Evolutionary conservation across 306 rosid genomes (phyloP).

Genomic region (Purshia tridentata): DNA sequence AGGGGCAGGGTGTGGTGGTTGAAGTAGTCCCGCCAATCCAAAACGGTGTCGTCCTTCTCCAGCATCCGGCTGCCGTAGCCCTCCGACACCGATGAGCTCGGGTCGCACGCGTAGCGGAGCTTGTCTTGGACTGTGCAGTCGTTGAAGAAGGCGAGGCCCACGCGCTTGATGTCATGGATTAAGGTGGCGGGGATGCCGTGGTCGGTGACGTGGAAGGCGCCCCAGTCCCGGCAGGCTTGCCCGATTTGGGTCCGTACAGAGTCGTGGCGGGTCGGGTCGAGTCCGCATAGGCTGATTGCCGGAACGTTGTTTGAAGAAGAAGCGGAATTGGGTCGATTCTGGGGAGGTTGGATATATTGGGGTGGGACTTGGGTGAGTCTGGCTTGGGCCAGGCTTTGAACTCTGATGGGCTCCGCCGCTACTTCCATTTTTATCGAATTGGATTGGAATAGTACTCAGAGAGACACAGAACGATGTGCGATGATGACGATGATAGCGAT

Average conservation of each 20-base stretch:
- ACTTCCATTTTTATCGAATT: slow-evolving; percentile 38
- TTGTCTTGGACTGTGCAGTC: slow-evolving; percentile 48
- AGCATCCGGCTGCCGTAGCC: slow-evolving; percentile 93
- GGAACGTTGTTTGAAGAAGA: slow-evolving; percentile 38
- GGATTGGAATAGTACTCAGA: not conserved
- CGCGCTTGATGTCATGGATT: slow-evolving; percentile 39
- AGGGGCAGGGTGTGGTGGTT: slow-evolving; percentile 87
- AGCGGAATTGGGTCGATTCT: slow-evolving; percentile 21
- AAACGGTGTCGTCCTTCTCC: slow-evolving; percentile 33
- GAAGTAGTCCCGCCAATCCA: slow-evolving; percentile 96
- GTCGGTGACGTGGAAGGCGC: slow-evolving; percentile 80
- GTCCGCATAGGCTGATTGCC: slow-evolving; percentile 38
- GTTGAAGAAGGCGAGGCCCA: slow-evolving; percentile 65
- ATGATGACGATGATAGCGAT: not conserved
- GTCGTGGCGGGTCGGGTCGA: slow-evolving; percentile 39
- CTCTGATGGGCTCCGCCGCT: slow-evolving; percentile 49
- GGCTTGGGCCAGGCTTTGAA: slow-evolving; percentile 54
- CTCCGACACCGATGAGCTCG: slow-evolving; percentile 60
- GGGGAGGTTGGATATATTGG: slow-evolving; percentile 60
- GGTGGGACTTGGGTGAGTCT: slow-evolving; percentile 60
- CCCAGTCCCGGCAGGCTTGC: slow-evolving; percentile 70
- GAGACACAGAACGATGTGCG: not conserved
- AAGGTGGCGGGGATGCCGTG: slow-evolving; percentile 58
- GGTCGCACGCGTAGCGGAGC: slow-evolving; percentile 59
- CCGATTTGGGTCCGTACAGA: slow-evolving; percentile 40